Conservation (phyloP, 176 grass and related monocot genomes). For the Sorghum bicolor region DNA sequence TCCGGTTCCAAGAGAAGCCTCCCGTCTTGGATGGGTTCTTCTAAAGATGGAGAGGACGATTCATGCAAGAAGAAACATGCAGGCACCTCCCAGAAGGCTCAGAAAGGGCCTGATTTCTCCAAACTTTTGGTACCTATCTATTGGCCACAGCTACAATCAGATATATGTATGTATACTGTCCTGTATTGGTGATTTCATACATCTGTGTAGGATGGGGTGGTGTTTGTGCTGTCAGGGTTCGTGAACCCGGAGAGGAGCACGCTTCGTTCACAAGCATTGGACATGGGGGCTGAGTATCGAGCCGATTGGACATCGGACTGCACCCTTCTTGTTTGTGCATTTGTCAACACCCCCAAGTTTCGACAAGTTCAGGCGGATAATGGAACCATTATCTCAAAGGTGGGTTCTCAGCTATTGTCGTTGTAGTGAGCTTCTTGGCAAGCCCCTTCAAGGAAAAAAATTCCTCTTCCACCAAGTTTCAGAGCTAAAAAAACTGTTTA, state of each 20-base stretch:
- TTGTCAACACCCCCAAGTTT: slow-evolving; percentile 84
- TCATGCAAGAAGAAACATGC: slow-evolving; percentile 56
- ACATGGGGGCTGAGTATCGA: slow-evolving; percentile 82
- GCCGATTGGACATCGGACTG: slow-evolving; percentile 81
- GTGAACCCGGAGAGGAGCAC: slow-evolving; percentile 82
- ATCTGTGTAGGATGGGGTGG: slow-evolving; percentile 65
- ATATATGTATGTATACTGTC: background rate
- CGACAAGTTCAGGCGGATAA: slow-evolving; percentile 71
- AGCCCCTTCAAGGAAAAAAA: background rate
- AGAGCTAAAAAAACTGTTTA: background rate
- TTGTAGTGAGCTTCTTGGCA: background rate
- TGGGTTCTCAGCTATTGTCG: background rate
- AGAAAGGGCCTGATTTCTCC: slow-evolving; percentile 46
- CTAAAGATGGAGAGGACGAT: slow-evolving; percentile 32
- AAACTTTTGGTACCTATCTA: slow-evolving; percentile 58
- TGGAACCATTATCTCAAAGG: slow-evolving; percentile 87
- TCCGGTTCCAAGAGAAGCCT: slow-evolving; percentile 50
- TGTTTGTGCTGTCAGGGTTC: slow-evolving; percentile 78
- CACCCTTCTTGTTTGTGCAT: slow-evolving; percentile 93
- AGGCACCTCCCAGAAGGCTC: slow-evolving; percentile 13
- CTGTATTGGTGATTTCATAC: background rate
- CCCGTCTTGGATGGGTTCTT: slow-evolving; percentile 58
- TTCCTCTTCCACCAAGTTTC: background rate
- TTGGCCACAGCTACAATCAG: background rate
- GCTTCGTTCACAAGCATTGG: slow-evolving; percentile 70